A percentile compares a stretch with the other conserved stretches of the same genome.
Conservation (phyloP, 352 stramenopile genomes). For the Globisporangium viniferum region DNA sequence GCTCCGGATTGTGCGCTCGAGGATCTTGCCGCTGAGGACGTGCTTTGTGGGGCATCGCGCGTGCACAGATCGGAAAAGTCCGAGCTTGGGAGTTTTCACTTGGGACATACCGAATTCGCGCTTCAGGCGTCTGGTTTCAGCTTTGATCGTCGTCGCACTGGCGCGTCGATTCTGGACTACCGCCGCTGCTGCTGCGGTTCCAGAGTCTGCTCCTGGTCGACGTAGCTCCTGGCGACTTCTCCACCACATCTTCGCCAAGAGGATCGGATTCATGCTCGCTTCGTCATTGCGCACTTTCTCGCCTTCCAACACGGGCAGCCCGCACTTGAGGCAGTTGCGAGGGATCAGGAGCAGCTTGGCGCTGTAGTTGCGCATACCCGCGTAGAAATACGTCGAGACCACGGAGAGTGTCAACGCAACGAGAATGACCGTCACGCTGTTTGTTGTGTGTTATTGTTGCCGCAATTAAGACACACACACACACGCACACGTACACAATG, state of each 20-base stretch:
- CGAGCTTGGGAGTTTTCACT: conserved; percentile 61
- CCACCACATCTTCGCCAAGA: conserved; percentile 47
- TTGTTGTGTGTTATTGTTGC: neutral
- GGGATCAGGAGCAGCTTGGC: conserved; percentile 65
- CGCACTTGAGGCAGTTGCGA: conserved; percentile 64
- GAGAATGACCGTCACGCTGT: conserved; percentile 51
- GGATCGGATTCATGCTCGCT: conserved; percentile 51
- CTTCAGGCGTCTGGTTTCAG: conserved; percentile 46
- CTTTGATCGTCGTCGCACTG: conserved; percentile 7
- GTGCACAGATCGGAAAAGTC: conserved; percentile 59
- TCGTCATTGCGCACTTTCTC: conserved; percentile 51
- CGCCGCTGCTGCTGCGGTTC: neutral
- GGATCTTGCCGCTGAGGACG: conserved; percentile 39
- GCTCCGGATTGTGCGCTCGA: conserved; percentile 63
- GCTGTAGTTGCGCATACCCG: conserved; percentile 60
- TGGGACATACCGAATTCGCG: conserved; percentile 73
- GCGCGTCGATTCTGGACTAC: neutral
- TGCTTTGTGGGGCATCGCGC: conserved; percentile 46
- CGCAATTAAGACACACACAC: neutral
- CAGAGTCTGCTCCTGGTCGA: neutral
- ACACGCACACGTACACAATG: neutral
- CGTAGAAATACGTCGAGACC: conserved; percentile 63
- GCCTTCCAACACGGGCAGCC: conserved; percentile 56
- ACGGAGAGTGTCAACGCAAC: conserved; percentile 41
- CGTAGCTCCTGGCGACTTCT: conserved; percentile 13